Percentiles rank a stretch among this genome's conserved stretches.
Evolutionary conservation across 768 basidiomycete genomes (phyloP).

Genomic region (Gelatoporia subvermispora): DNA sequence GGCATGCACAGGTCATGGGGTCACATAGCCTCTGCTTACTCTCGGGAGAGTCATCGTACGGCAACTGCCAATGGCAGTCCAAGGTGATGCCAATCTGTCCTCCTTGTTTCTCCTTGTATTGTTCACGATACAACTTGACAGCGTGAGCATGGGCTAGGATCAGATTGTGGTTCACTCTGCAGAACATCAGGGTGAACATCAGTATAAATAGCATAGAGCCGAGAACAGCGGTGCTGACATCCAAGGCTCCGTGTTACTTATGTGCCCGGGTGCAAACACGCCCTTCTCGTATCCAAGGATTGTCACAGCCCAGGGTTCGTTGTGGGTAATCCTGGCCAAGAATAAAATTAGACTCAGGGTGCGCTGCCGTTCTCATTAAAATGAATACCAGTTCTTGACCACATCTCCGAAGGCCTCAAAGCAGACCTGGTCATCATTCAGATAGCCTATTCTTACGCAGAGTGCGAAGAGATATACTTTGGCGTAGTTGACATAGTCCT

Average conservation of each 20-base stretch:
- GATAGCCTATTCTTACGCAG: neutral
- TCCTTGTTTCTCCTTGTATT: slow-evolving; percentile 57
- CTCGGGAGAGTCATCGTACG: slow-evolving; percentile 62
- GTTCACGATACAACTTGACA: slow-evolving; percentile 61
- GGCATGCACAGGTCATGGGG: neutral
- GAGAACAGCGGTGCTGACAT: slow-evolving; percentile 41
- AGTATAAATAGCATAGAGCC: neutral
- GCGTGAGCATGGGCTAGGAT: slow-evolving; percentile 68
- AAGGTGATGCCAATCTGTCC: slow-evolving; percentile 75
- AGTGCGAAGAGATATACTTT: slow-evolving; percentile 18
- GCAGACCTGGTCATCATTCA: slow-evolving; percentile 27
- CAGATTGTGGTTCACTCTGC: slow-evolving; percentile 60
- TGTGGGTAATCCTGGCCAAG: slow-evolving; percentile 36
- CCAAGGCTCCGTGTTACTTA: slow-evolving; percentile 69
- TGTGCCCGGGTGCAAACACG: slow-evolving; percentile 43
- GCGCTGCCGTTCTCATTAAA: neutral
- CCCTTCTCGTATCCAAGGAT: slow-evolving; percentile 38
- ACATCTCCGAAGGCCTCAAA: slow-evolving; percentile 44
- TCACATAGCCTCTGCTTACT: slow-evolving; percentile 39
- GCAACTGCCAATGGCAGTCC: slow-evolving; percentile 73
- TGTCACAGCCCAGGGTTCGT: slow-evolving; percentile 43
- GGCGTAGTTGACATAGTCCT: slow-evolving; percentile 44
- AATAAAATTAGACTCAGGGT: neutral
- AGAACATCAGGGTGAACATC: neutral
- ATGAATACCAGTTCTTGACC: slow-evolving; percentile 41